phyloP scores from a whole-genome alignment of 805 yeast genomes.

The Ascoidea asiatica region DNA sequence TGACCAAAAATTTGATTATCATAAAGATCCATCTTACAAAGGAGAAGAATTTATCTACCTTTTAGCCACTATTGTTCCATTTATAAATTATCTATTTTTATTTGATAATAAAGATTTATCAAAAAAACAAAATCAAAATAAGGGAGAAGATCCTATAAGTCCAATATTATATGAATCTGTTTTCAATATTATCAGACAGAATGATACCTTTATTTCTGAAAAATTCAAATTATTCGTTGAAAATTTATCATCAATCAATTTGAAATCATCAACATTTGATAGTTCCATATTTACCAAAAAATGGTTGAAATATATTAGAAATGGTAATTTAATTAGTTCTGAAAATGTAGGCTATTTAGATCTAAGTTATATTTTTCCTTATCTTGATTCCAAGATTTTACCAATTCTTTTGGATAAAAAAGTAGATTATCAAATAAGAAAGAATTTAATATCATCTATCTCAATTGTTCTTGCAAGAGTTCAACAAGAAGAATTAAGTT shows the following conservation, averaged over 20 bases:
- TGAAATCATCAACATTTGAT: slow-evolving; percentile 9
- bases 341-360: slow-evolving; percentile 19
- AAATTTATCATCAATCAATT: slow-evolving; percentile 1
- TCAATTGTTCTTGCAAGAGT: slow-evolving; percentile 11
- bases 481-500: slow-evolving; percentile 5
- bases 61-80: slow-evolving; percentile 3
- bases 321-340: slow-evolving; percentile 25
- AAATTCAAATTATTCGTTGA: slow-evolving; percentile 20
- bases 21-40: slow-evolving; percentile 18
- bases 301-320: slow-evolving; percentile 24
- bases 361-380: slow-evolving; percentile 5
- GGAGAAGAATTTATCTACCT: slow-evolving; percentile 24
- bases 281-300: slow-evolving; percentile 12
- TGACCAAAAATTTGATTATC: slow-evolving; percentile 18
- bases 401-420: slow-evolving; percentile 15
- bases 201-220: slow-evolving; percentile 12
- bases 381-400: slow-evolving; percentile 14
- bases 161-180: slow-evolving; percentile 10
- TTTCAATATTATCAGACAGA: slow-evolving; percentile 17
- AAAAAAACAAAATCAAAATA: too few relatives aligned
- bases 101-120: neutral
- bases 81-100: neutral
- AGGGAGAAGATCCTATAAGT: neutral
- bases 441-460: slow-evolving; percentile 1
- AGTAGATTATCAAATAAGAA: slow-evolving; percentile 18